Evolutionary conservation across 805 yeast genomes (phyloP).

Genomic region (Lachancea mirantina): DNA sequence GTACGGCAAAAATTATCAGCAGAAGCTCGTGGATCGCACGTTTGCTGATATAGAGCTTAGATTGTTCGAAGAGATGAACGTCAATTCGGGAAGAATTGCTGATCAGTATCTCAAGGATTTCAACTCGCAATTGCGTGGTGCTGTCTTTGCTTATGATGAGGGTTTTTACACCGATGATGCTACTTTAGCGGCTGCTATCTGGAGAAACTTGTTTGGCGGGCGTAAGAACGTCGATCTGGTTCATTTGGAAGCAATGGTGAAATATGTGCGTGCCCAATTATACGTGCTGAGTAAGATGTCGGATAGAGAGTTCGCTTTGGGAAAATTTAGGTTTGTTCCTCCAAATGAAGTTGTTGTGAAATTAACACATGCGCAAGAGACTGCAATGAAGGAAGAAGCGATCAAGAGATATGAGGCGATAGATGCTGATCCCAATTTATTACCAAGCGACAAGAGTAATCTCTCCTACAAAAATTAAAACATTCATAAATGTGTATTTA

Average conservation of each 20-base stretch:
- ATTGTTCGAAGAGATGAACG: conserved; percentile 78
- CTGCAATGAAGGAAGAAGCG: conserved; percentile 43
- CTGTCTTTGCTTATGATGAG: conserved; percentile 87
- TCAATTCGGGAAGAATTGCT: conserved; percentile 70
- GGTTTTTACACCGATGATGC: conserved; percentile 76
- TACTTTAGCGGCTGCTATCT: conserved; percentile 67
- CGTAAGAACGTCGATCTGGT: conserved; percentile 72
- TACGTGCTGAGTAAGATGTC: conserved; percentile 79
- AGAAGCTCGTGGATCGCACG: conserved; percentile 79
- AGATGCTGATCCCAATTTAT: conserved; percentile 35
- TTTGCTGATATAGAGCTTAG: conserved; percentile 86
- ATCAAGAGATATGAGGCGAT: conserved; percentile 46
- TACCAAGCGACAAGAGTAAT: conserved; percentile 55
- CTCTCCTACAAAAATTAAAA: conserved; percentile 42
- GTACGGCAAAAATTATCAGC: conserved; percentile 84
- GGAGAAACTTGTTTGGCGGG: conserved; percentile 91
- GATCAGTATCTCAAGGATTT: conserved; percentile 85
- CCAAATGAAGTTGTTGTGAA: conserved; percentile 74
- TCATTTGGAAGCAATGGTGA: conserved; percentile 81
- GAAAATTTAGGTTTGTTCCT: conserved; percentile 76
- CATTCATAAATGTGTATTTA: neutral
- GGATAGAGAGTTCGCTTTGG: conserved; percentile 90
- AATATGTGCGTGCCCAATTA: conserved; percentile 81
- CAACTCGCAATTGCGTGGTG: conserved; percentile 83
- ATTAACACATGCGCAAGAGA: conserved; percentile 58